phyloP scores from a whole-genome alignment of 2,329 filamentous ascomycete species.

The Pseudomassariella vexata region DNA sequence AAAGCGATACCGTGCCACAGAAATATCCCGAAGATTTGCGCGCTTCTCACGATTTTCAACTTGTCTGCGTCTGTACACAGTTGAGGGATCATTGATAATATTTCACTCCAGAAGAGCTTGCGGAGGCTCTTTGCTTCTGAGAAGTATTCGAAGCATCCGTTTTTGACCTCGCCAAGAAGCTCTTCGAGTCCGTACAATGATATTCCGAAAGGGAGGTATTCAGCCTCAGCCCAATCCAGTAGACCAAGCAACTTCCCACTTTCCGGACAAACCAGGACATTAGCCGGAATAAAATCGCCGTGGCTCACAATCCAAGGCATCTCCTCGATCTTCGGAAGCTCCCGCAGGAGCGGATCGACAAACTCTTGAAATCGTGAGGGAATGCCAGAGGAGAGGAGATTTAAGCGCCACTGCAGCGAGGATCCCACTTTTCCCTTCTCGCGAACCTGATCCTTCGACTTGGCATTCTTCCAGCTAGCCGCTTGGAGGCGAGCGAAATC shows the following conservation, averaged over 20 bases:
- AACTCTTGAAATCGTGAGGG: slow-evolving; percentile 26
- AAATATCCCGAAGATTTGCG: slow-evolving; percentile 48
- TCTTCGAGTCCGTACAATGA: slow-evolving; percentile 57
- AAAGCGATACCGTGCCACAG: slow-evolving; percentile 61
- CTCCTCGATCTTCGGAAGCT: slow-evolving; percentile 28
- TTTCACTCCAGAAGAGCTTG: slow-evolving; percentile 41
- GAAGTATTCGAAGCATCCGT: slow-evolving; percentile 36
- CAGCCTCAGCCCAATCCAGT: slow-evolving; percentile 61
- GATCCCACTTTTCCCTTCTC: slow-evolving; percentile 30
- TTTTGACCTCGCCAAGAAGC: slow-evolving; percentile 42
- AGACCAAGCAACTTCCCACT: slow-evolving; percentile 44
- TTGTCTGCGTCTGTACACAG: slow-evolving; percentile 24
- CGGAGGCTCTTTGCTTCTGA: slow-evolving; percentile 36
- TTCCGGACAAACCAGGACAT: slow-evolving; percentile 45
- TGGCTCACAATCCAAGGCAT: slow-evolving; percentile 54
- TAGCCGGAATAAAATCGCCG: slow-evolving; percentile 53
- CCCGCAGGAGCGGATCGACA: slow-evolving; percentile 17
- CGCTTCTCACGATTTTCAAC: slow-evolving; percentile 22
- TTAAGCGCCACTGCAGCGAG: slow-evolving; percentile 33
- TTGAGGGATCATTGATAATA: slow-evolving; percentile 28
- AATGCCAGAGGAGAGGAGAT: slow-evolving; percentile 27
- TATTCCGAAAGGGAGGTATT: slow-evolving; percentile 53
- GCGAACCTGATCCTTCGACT: slow-evolving; percentile 8
- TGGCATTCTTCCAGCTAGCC: slow-evolving; percentile 25
- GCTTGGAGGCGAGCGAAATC: slow-evolving; percentile 37